Percentiles rank a stretch among this genome's conserved stretches.
Conservation (phyloP, 1,284 basidiomycete genomes). For the Naganishia sp. region DNA sequence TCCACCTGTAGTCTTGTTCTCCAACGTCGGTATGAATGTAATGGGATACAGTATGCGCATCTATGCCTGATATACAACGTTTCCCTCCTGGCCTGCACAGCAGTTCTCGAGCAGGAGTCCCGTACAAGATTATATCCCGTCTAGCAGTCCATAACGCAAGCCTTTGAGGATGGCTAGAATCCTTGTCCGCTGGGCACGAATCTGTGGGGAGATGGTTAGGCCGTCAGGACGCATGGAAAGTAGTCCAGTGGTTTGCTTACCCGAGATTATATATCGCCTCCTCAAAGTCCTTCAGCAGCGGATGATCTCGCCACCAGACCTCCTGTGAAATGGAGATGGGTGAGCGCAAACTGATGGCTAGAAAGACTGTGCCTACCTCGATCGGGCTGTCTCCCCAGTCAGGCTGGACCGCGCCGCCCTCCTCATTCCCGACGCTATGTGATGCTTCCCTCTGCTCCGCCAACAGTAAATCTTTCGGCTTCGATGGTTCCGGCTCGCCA, state of each 20-base stretch:
- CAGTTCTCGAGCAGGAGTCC: background rate
- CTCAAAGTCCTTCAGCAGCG: constrained; percentile 47
- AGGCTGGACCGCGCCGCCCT: constrained; percentile 34
- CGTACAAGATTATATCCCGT: background rate
- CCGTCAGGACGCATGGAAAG: background rate
- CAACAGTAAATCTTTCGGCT: constrained; percentile 24
- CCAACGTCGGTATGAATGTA: background rate
- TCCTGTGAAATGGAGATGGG: constrained; percentile 34
- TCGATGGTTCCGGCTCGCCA: constrained; percentile 33
- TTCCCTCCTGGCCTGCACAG: background rate
- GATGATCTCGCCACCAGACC: constrained; percentile 48
- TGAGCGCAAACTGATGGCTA: background rate
- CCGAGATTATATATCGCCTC: constrained; percentile 43
- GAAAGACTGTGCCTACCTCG: constrained; percentile 39
- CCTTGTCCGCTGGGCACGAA: constrained; percentile 24
- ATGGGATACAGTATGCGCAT: constrained; percentile 17
- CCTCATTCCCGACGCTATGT: constrained; percentile 27
- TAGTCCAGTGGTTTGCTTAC: background rate
- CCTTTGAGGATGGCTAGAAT: background rate
- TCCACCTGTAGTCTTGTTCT: too few species aligned
- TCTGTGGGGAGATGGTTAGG: background rate
- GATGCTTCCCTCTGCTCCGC: constrained; percentile 20
- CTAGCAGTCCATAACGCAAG: background rate
- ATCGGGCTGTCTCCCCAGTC: constrained; percentile 49
- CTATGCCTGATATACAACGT: constrained; percentile 7